phyloP scores from a whole-genome alignment of 495 filamentous ascomycete species.

The Talaromyces ruber region DNA sequence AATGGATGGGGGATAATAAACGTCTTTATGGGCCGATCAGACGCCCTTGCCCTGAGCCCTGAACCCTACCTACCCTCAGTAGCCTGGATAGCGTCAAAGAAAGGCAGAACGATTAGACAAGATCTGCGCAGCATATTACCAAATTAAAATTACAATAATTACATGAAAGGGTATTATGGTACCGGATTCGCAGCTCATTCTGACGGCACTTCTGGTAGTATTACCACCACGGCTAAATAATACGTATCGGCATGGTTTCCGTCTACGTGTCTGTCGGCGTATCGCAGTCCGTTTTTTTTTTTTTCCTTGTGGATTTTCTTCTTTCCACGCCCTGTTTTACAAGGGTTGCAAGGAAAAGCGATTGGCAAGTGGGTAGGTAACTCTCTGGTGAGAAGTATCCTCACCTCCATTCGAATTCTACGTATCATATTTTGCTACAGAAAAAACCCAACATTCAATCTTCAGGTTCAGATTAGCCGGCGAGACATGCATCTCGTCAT shows the following conservation, averaged over 20 bases:
- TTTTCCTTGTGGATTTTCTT: neutral
- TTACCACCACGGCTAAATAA: neutral
- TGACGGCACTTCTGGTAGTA: neutral
- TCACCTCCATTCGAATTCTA: neutral
- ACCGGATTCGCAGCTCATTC: neutral
- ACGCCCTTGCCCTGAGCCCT: neutral
- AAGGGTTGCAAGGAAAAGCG: neutral
- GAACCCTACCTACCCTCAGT: no score
- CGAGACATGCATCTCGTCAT: neutral
- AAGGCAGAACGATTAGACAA: neutral
- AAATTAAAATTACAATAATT: neutral
- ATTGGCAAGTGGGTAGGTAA: neutral
- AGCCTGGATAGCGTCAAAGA: neutral
- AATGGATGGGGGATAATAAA: neutral
- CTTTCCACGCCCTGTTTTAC: neutral
- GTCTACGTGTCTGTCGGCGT: neutral
- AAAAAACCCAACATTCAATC: neutral
- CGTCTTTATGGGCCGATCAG: neutral
- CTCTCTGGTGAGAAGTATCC: neutral
- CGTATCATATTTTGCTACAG: neutral
- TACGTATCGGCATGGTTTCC: neutral
- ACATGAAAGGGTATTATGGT: neutral
- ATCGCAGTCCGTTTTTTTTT: neutral
- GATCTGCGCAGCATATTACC: neutral
- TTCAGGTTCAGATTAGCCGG: neutral